Conservation (phyloP, 768 basidiomycete genomes). For the Suillus hirtellus region DNA sequence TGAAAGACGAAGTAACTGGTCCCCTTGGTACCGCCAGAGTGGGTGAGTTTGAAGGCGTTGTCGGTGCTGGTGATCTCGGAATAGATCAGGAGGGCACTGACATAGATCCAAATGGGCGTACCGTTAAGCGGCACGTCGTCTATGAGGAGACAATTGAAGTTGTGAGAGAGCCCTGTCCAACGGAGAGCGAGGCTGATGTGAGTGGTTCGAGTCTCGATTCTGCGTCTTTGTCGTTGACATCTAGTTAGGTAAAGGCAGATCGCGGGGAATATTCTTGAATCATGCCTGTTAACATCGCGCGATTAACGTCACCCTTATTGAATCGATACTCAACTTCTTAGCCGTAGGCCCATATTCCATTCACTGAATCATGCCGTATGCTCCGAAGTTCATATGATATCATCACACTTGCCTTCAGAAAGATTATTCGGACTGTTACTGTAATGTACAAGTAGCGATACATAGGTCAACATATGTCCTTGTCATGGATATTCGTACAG, state of each 20-base stretch:
- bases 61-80: conserved; percentile 31
- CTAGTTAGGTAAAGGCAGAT: background rate
- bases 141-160: conserved; percentile 14
- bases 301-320: background rate
- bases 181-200: conserved; percentile 20
- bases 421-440: background rate
- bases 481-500: background rate
- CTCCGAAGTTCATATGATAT: conserved; percentile 1
- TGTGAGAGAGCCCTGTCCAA: conserved; percentile 5
- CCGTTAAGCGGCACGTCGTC: conserved; percentile 20
- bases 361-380: background rate
- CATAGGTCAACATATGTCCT: background rate
- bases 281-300: background rate
- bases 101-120: conserved; percentile 26
- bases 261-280: conserved; percentile 7
- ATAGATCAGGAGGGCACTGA: conserved; percentile 20
- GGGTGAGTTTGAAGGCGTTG: conserved; percentile 32
- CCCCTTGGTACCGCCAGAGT: conserved; percentile 30
- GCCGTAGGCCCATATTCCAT: background rate
- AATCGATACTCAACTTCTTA: conserved; percentile 1
- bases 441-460: conserved; percentile 1
- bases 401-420: background rate
- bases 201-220: conserved; percentile 1
- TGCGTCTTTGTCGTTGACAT: background rate
- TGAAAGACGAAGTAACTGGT: conserved; percentile 28